Percentiles rank a stretch among this genome's conserved stretches.
phyloP scores from a whole-genome alignment of 352 stramenopile species.

The Phytophthora fragariae region DNA sequence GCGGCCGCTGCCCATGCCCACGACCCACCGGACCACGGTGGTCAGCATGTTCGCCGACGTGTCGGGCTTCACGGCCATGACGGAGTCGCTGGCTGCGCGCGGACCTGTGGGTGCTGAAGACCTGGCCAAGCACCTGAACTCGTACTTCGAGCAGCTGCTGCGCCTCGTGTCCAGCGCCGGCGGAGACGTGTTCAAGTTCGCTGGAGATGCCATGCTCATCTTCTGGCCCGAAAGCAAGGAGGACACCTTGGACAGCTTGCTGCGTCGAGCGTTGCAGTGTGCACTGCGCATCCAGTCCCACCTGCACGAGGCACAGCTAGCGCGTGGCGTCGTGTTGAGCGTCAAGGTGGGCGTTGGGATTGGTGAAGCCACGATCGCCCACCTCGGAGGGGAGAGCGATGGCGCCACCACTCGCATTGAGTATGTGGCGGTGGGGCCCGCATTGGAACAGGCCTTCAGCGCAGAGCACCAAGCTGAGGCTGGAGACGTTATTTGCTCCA shows the following conservation, averaged over 20 bases:
- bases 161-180: constrained; percentile 80
- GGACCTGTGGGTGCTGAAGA: constrained; percentile 90
- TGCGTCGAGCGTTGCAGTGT: constrained; percentile 89
- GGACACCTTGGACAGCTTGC: constrained; percentile 82
- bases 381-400: constrained; percentile 91
- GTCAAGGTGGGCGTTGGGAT: constrained; percentile 96
- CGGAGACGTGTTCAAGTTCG: constrained; percentile 96
- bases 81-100: constrained; percentile 88
- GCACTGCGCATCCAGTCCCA: constrained; percentile 92
- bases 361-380: constrained; percentile 85
- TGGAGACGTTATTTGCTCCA: constrained; percentile 92
- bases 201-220: constrained; percentile 95
- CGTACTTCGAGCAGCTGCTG: constrained; percentile 92
- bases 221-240: constrained; percentile 94
- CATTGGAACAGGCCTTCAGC: constrained; percentile 92
- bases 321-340: constrained; percentile 87
- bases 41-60: constrained; percentile 96
- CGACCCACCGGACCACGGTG: constrained; percentile 76
- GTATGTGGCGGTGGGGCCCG: constrained; percentile 91
- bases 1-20: constrained; percentile 54
- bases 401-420: constrained; percentile 86
- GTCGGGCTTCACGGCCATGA: constrained; percentile 94
- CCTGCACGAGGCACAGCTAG: constrained; percentile 87
- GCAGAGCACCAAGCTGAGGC: constrained; percentile 89
- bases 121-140: constrained; percentile 93